Base-by-base conservation (phyloP, 1,284 basidiomycete genomes). In the Fomitopsis pinicola region DNA sequence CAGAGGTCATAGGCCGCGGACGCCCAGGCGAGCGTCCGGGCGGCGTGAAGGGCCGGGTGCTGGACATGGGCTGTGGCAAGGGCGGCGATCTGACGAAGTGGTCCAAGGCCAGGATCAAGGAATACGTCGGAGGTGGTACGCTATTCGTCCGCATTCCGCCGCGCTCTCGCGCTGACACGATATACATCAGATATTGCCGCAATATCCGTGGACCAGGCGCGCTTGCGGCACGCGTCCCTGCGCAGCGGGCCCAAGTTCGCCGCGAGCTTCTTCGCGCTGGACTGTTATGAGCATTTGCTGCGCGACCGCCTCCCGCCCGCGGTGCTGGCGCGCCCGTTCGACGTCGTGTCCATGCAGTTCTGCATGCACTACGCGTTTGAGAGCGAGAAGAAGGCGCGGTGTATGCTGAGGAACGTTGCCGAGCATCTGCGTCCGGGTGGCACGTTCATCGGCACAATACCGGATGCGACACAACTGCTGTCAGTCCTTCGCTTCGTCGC, bases 331-430 rank as follows among this genome's bases (percentile, higher is more conserved):
- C 68, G 80, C 36, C 87, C 85, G 12, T 98, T 98, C 72, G 96
- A 98, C 73, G 94, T 94, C 56, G 94, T 99, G 22, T 92, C 94
- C 2, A 91, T 98, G 90, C 97, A 99, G 73, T 99, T 99, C 75
- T 99, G 97, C 77, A 97, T 99, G 94, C 97, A 99, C 75, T 99
- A 99, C 72, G 97, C 97, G 8, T 99, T 98, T 74, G 95, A 98
- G 73, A 90, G 84, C 44, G 85, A 88, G 35, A 78, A 83, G 58
- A 98, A 97, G 73, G 94, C 89, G 30, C 83, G 94, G 40, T 88
- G 86, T 71, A 98, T 99, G 97, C 84, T 99, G 33, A 84, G 89
- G 57, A 99, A 99, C 72, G 96, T 97, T 28, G 85, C 88, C 58
- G 76, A 84, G 45, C 90, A 90, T 78, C 80, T 99, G 55, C 81